phyloP scores from a whole-genome alignment of 352 stramenopile genomes.

The Globisporangium viniferum region DNA sequence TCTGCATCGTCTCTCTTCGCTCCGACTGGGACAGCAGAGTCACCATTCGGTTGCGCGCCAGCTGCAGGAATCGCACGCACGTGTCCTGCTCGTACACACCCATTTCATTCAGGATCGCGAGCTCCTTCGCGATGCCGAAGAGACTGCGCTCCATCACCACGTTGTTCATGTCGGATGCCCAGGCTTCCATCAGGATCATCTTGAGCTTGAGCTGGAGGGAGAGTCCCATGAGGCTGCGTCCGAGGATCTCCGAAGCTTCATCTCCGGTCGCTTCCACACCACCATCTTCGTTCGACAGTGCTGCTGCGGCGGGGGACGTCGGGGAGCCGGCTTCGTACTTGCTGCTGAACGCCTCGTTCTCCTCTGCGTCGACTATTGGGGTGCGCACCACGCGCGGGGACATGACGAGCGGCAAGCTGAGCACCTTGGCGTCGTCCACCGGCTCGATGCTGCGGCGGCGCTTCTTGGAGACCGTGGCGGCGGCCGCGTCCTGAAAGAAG shows the following conservation, averaged over 20 bases:
- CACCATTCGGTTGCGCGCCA: constrained; percentile 64
- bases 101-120: constrained; percentile 72
- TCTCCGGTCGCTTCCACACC: constrained; percentile 14
- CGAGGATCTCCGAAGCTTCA: constrained; percentile 35
- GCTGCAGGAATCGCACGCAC: constrained; percentile 73
- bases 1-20: constrained; percentile 57
- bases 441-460: constrained; percentile 65
- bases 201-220: constrained; percentile 84
- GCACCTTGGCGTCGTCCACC: constrained; percentile 49
- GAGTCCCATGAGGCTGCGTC: constrained; percentile 71
- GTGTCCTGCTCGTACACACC: constrained; percentile 74
- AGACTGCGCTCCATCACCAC: constrained; percentile 86
- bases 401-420: constrained; percentile 44
- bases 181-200: constrained; percentile 79
- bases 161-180: constrained; percentile 83
- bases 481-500: constrained; percentile 26
- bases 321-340: constrained; percentile 17
- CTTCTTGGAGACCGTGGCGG: constrained; percentile 44
- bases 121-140: constrained; percentile 77
- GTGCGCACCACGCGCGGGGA: constrained; percentile 27
- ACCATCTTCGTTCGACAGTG: constrained; percentile 18
- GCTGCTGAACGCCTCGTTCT: constrained; percentile 19
- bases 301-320: constrained; percentile 8
- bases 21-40: constrained; percentile 60
- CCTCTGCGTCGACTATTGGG: constrained; percentile 14